Evolutionary conservation across 1,139 yeast species (phyloP).

Genomic region (Zygosaccharomyces pseudobailii): DNA sequence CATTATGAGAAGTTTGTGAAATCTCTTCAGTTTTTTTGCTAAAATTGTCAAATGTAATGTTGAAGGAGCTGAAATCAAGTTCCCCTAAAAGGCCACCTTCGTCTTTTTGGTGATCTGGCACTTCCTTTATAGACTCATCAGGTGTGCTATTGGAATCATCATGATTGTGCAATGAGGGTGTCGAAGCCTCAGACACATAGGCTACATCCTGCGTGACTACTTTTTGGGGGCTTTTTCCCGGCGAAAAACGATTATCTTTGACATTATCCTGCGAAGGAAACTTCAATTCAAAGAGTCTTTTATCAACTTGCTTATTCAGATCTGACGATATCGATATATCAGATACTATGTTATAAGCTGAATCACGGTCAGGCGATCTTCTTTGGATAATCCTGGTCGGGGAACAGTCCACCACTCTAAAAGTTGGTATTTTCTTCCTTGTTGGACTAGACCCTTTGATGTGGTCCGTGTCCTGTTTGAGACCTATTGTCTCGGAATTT

Average conservation of each 20-base stretch:
- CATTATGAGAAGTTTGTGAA: conserved; percentile 9
- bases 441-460: background rate
- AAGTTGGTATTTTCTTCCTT: conserved; percentile 3
- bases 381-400: conserved; percentile 11
- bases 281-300: conserved; percentile 17
- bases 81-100: conserved; percentile 23
- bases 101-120: background rate
- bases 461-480: background rate
- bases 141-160: conserved; percentile 9
- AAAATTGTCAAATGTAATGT: conserved; percentile 28
- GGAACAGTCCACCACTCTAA: conserved; percentile 10
- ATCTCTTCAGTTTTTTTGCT: conserved; percentile 6
- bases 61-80: conserved; percentile 32
- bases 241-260: conserved; percentile 10
- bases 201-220: conserved; percentile 5
- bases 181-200: conserved; percentile 6
- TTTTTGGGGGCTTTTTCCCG: conserved; percentile 7
- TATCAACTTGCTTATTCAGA: conserved; percentile 13
- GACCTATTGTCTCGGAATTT: background rate
- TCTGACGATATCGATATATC: conserved; percentile 21
- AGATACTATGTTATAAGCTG: conserved; percentile 9
- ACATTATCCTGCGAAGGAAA: conserved; percentile 21
- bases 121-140: conserved; percentile 7
- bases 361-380: conserved; percentile 4
- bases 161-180: conserved; percentile 5